A percentile compares a stretch with the other conserved stretches of the same genome.
Evolutionary conservation across 768 basidiomycete species (phyloP).

Genomic region (Kwoniella dendrophila): DNA sequence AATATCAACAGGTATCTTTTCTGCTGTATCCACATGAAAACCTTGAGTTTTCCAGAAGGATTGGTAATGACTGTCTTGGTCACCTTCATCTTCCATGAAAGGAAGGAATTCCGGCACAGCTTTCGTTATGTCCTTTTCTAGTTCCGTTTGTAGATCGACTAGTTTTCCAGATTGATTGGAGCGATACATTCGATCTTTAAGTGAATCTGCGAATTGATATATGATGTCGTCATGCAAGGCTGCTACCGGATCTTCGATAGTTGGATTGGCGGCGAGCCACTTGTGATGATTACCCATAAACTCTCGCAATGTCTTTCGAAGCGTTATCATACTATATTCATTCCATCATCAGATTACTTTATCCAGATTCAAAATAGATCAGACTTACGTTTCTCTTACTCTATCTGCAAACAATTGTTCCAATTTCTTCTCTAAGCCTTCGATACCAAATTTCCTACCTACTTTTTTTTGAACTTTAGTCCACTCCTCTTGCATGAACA

Average conservation of each 20-base stretch:
- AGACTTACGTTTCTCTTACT: conserved; percentile 22
- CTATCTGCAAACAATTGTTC: conserved; percentile 2
- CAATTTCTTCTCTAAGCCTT: not conserved
- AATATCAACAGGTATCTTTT: conserved; percentile 5
- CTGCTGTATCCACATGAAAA: not conserved
- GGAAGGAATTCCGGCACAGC: conserved; percentile 9
- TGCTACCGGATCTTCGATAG: conserved; percentile 6
- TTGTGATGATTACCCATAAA: not conserved
- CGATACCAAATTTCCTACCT: conserved; percentile 16
- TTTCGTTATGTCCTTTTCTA: not conserved
- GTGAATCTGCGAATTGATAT: not conserved
- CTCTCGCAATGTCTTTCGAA: not conserved
- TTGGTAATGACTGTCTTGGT: not conserved
- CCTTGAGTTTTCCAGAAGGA: conserved; percentile 2
- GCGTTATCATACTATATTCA: not conserved
- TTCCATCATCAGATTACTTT: not conserved
- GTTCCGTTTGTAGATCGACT: conserved; percentile 6
- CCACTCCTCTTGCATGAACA: conserved; percentile 25
- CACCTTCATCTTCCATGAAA: not conserved
- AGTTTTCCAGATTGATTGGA: not conserved
- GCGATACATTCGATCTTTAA: not conserved
- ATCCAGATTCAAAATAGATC: not conserved
- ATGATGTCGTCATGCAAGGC: conserved; percentile 12
- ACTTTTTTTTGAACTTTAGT: not conserved
- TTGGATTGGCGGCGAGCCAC: not conserved